Evolutionary conservation across 352 stramenopile species (phyloP).

Genomic region (Stephanocyclus meneghinianus): DNA sequence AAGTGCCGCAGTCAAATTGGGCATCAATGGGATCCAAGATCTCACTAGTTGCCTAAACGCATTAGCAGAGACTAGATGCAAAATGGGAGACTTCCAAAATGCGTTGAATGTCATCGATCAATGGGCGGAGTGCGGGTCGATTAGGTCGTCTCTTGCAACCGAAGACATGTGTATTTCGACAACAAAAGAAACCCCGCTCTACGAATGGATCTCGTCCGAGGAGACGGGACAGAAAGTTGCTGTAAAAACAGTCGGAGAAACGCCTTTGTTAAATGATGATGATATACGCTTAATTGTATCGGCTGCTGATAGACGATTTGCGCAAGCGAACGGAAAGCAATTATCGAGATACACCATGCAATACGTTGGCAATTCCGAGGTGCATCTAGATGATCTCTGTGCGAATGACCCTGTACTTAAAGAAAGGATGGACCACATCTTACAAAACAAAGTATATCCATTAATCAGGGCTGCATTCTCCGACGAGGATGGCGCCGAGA

Average conservation of each 20-base stretch:
- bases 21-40: constrained; percentile 43
- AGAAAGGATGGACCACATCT: constrained; percentile 37
- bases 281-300: constrained; percentile 38
- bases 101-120: constrained; percentile 35
- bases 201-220: constrained; percentile 38
- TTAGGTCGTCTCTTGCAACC: constrained; percentile 34
- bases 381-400: constrained; percentile 54
- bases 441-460: constrained; percentile 49
- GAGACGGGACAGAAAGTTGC: constrained; percentile 21
- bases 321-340: constrained; percentile 36
- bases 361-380: constrained; percentile 51
- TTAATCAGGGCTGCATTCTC: constrained; percentile 45
- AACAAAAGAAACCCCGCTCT: constrained; percentile 23
- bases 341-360: constrained; percentile 50
- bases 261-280: constrained; percentile 36
- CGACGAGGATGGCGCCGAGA: constrained; percentile 19
- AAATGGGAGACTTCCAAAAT: constrained; percentile 48
- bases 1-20: constrained; percentile 37
- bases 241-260: constrained; percentile 37
- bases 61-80: constrained; percentile 36
- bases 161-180: constrained; percentile 27
- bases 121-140: constrained; percentile 50
- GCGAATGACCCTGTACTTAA: constrained; percentile 33
- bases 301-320: constrained; percentile 47
- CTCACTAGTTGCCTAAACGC: constrained; percentile 41